Evolutionary conservation across 305 asterid genomes (phyloP), one percentile per base, ranked within the genome.

Genomic region (Stenogyne calaminthoides): DNA sequence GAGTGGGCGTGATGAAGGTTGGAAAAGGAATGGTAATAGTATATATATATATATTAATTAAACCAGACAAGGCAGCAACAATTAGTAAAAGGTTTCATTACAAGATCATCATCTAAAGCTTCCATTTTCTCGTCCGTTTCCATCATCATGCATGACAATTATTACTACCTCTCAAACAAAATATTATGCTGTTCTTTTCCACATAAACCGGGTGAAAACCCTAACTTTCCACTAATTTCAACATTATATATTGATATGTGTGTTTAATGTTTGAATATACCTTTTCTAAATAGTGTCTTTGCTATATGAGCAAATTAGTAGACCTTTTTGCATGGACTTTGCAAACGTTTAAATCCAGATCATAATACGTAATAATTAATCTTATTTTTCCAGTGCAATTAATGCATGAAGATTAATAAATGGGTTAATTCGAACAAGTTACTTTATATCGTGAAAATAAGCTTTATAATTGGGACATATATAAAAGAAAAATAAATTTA

Each of bases 41-140:
- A 27, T 27, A 27, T 1, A 72, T 25, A 65, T 22, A 70, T 72
- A 27, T 27, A 27, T 27, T 76, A 32, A 64, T n/a, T n/a, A n/a
- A n/a, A n/a, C n/a, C 88, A 89, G 93, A 89, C 93, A 89, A 77
- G 73, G 55, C 77, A 74, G 74, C 89, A 77, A 82, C 82, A 78
- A 72, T 70, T 69, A 74, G 80, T 70, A 77, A 84, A 86, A 84
- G 80, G 79, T 44, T 67, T 58, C 69, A 86, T 81, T 80, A 75
- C 84, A 84, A 78, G 69, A 86, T 86, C 74, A 81, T 85, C 65
- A 80, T 12, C 49, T 67, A 68, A 76, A 71, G 73, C 67, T 42
- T 44, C 78, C 88, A 58, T 84, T 85, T 76, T 78, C 63, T 81
- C 70, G 59, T 72, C 81, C 20, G 64, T 56, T 75, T 69, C 70